Evolutionary conservation across 192 early-diverging fungal species (phyloP).

Genomic region (Coemansia sp.): DNA sequence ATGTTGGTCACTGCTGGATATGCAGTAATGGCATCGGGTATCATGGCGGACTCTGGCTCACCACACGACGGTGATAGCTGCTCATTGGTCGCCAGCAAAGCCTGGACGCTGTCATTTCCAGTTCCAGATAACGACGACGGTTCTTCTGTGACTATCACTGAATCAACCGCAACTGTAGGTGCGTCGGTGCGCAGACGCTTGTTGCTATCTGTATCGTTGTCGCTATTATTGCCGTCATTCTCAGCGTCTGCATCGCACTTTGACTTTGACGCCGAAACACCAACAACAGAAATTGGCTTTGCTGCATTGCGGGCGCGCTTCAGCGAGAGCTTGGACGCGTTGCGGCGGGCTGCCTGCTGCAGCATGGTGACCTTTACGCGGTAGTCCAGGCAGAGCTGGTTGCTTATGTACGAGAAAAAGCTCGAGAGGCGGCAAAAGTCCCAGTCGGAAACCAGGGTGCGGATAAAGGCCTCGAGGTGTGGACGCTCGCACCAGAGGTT

Average conservation of each 20-base stretch:
- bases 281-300: background rate
- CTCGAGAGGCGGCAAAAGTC: conserved; percentile 64
- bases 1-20: background rate
- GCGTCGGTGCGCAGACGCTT: conserved; percentile 36
- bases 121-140: background rate
- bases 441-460: conserved; percentile 61
- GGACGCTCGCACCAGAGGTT: conserved; percentile 45
- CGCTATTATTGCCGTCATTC: conserved; percentile 18
- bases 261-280: background rate
- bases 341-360: conserved; percentile 53
- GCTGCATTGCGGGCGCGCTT: conserved; percentile 39
- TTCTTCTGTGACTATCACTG: background rate
- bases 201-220: conserved; percentile 25
- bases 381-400: conserved; percentile 52
- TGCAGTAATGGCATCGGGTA: background rate
- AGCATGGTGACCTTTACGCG: conserved; percentile 52
- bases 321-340: conserved; percentile 45
- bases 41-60: background rate
- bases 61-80: background rate
- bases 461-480: conserved; percentile 54
- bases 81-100: background rate
- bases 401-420: conserved; percentile 63
- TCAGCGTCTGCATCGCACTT: conserved; percentile 3
- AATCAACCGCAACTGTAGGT: background rate
- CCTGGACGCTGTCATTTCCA: background rate